These are phyloP conservation scores for Pleurotus citrinopileatus DNA, from an alignment of 768 basidiomycete species.

Conservation along the genomic window DNA sequence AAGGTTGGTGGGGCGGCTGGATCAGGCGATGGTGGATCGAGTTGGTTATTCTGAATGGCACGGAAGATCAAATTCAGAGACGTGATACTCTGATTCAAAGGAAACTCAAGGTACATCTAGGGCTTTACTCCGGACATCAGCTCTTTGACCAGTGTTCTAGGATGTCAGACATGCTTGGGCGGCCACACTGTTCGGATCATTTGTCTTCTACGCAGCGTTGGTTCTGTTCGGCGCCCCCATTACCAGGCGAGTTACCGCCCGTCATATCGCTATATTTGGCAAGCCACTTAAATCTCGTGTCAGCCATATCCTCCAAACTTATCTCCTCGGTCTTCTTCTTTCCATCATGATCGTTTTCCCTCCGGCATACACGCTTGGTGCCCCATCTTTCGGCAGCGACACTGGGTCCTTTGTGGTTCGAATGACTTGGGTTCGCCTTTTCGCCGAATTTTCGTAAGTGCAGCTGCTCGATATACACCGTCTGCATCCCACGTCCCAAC, in stretches of 20 bases:
- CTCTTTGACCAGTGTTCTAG: slow-evolving; percentile 30
- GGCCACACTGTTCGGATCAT: slow-evolving; percentile 48
- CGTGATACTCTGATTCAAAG: slow-evolving; percentile 33
- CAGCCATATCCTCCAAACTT: slow-evolving; percentile 60
- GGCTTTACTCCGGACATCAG: background rate
- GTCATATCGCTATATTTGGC: background rate
- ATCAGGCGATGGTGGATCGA: slow-evolving; percentile 57
- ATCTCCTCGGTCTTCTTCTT: slow-evolving; percentile 65
- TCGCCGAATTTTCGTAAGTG: slow-evolving; percentile 79
- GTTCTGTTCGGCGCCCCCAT: slow-evolving; percentile 79
- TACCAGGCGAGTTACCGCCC: slow-evolving; percentile 39
- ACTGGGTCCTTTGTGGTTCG: slow-evolving; percentile 49
- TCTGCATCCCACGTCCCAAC: slow-evolving; percentile 10
- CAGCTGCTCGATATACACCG: background rate
- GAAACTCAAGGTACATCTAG: slow-evolving; percentile 31
- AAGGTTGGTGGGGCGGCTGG: slow-evolving; percentile 74
- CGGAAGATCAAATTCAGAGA: slow-evolving; percentile 41
- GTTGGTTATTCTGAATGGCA: slow-evolving; percentile 30
- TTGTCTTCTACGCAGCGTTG: slow-evolving; percentile 44
- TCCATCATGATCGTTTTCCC: slow-evolving; percentile 64
- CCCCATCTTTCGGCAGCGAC: slow-evolving; percentile 45
- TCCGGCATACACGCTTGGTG: slow-evolving; percentile 67
- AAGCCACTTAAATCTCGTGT: slow-evolving; percentile 13
- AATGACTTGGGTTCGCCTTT: slow-evolving; percentile 74
- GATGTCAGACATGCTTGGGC: slow-evolving; percentile 46